Percentiles rank a stretch among this genome's conserved stretches.
Evolutionary conservation across 140 eudicot species (phyloP).

Genomic region (Cichorium intybus): DNA sequence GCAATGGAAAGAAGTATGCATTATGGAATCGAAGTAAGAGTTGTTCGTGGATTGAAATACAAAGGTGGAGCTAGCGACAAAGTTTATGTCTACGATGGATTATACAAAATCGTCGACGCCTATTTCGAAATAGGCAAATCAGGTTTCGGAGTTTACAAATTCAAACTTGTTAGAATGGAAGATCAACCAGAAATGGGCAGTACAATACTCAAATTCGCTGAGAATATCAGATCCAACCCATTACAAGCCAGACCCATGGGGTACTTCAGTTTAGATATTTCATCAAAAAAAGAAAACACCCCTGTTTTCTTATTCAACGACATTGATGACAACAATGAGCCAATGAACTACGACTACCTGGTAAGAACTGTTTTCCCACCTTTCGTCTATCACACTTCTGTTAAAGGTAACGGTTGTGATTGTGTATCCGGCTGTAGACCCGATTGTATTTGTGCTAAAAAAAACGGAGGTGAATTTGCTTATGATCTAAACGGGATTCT

Average conservation of each 20-base stretch:
- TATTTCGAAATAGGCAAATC: conserved; percentile 91
- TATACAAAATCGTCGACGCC: conserved; percentile 49
- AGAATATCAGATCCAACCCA: conserved; percentile 44
- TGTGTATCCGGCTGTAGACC: conserved; percentile 54
- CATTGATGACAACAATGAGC: conserved; percentile 64
- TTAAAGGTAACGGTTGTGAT: conserved; percentile 46
- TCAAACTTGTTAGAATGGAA: conserved; percentile 66
- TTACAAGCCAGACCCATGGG: conserved; percentile 58
- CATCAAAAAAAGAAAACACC: conserved; percentile 51
- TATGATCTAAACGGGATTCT: conserved; percentile 61
- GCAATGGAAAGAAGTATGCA: conserved; percentile 90
- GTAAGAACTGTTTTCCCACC: conserved; percentile 62
- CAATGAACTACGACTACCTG: conserved; percentile 58
- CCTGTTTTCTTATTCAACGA: conserved; percentile 74
- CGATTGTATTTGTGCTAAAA: conserved; percentile 58
- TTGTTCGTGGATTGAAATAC: conserved; percentile 75
- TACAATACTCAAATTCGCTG: conserved; percentile 50
- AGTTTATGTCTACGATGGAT: conserved; percentile 87
- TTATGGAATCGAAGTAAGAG: conserved; percentile 84
- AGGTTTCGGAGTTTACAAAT: conserved; percentile 89
- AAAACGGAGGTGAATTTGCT: conserved; percentile 73
- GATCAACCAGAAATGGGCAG: conserved; percentile 92
- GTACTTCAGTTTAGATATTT: conserved; percentile 61
- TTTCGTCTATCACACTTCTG: conserved; percentile 37
- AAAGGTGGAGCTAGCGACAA: conserved; percentile 65